Evolutionary conservation across 23 red algal species (phyloP).

Genomic region (Gracilaria caudata): DNA sequence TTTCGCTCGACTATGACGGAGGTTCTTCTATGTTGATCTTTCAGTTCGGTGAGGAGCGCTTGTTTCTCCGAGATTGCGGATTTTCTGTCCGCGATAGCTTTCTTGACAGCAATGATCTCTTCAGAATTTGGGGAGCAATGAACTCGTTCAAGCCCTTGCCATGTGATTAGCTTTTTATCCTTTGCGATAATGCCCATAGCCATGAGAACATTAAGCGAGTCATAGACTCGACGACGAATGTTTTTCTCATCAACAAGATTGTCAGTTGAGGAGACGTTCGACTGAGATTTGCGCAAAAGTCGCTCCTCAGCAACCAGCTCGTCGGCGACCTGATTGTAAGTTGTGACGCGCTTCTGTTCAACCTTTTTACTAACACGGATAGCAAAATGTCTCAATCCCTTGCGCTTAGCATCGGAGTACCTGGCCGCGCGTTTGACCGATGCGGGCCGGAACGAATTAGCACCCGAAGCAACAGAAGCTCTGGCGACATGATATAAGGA

Average conservation of each 20-base stretch:
- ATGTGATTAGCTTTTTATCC: slow-evolving; percentile 83
- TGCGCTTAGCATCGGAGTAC: slow-evolving; percentile 64
- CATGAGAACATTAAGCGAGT: slow-evolving; percentile 96
- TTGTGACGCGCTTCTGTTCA: slow-evolving; percentile 87
- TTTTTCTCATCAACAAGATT: slow-evolving; percentile 90
- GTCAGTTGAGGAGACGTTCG: neutral
- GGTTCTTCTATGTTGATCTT: slow-evolving; percentile 18
- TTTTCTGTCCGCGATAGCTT: slow-evolving; percentile 31
- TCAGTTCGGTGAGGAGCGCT: slow-evolving; percentile 20
- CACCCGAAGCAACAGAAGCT: neutral
- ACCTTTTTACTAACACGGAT: slow-evolving; percentile 87
- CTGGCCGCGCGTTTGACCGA: neutral
- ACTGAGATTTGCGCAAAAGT: slow-evolving; percentile 1
- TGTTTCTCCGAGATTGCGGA: slow-evolving; percentile 11
- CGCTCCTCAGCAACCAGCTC: slow-evolving; percentile 88
- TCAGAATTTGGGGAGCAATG: slow-evolving; percentile 14
- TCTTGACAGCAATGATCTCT: slow-evolving; percentile 20
- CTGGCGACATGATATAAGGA: neutral
- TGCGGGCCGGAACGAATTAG: slow-evolving; percentile 1
- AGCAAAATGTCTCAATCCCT: slow-evolving; percentile 92
- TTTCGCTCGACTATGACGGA: slow-evolving; percentile 22
- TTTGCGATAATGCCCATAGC: slow-evolving; percentile 95
- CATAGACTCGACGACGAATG: slow-evolving; percentile 95
- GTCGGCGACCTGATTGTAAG: slow-evolving; percentile 93
- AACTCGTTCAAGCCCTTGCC: slow-evolving; percentile 79